A percentile compares a stretch with the other conserved stretches of the same genome.
These are phyloP conservation scores for Hypomyces rosellus DNA, from an alignment of 2,329 filamentous ascomycete species.

Conservation along the genomic window DNA sequence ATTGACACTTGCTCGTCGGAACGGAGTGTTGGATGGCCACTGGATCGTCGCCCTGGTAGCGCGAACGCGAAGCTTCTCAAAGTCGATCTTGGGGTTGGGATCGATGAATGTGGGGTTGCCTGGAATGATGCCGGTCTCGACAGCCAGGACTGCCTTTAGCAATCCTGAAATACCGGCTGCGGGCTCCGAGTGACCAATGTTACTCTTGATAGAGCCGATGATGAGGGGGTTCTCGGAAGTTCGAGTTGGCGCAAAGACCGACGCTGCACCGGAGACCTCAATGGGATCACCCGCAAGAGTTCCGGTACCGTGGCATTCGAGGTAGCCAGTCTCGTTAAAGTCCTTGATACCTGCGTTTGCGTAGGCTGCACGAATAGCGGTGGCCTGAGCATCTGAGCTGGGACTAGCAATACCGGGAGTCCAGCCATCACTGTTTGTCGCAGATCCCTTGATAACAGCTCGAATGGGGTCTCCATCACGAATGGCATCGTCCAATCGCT, in stretches of 20 bases:
- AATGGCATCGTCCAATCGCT: conserved; percentile 37
- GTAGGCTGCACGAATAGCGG: conserved; percentile 25
- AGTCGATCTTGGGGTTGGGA: neutral
- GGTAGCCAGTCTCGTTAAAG: conserved; percentile 20
- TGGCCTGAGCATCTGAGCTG: conserved; percentile 23
- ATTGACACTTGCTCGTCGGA: conserved; percentile 17
- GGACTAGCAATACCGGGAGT: conserved; percentile 31
- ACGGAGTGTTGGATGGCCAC: conserved; percentile 9
- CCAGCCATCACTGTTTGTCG: conserved; percentile 25
- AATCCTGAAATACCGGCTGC: conserved; percentile 24
- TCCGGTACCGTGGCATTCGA: conserved; percentile 36
- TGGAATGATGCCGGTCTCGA: conserved; percentile 14
- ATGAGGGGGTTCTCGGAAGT: conserved; percentile 14
- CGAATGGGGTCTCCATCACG: conserved; percentile 33
- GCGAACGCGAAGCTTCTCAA: too few relatives aligned
- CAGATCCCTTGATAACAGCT: conserved; percentile 25
- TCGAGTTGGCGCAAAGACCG: too few relatives aligned
- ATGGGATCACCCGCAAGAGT: conserved; percentile 32
- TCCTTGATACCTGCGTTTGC: conserved; percentile 20
- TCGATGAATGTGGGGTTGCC: conserved; percentile 29
- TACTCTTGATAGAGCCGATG: conserved; percentile 28
- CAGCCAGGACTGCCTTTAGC: conserved; percentile 22
- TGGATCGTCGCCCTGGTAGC: conserved; percentile 6
- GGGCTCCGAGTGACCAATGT: conserved; percentile 26
- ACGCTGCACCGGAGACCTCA: conserved; percentile 24